phyloP scores from a whole-genome alignment of 371 early-diverging fungal species.

The Racocetra persica region DNA sequence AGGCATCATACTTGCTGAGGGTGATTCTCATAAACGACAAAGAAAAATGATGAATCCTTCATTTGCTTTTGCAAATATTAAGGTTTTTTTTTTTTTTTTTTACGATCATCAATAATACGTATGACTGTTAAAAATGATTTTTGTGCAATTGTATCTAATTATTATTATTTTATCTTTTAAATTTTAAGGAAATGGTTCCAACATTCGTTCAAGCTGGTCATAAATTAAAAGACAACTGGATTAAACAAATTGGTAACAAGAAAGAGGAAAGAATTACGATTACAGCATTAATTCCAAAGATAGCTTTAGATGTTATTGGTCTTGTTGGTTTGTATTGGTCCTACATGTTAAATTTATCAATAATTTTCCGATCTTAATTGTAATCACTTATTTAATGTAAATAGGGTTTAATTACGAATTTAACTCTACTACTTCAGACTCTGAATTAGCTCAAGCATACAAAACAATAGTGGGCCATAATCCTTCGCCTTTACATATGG shows the following conservation, averaged over 20 bases:
- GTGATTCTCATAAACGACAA: constrained; percentile 65
- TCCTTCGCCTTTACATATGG: background rate
- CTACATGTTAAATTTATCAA: background rate
- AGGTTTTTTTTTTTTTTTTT: constrained; percentile 42
- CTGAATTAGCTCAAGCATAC: constrained; percentile 28
- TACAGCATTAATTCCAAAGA: constrained; percentile 51
- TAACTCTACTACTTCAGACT: background rate
- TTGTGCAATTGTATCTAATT: too few relatives aligned
- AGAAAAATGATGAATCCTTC: constrained; percentile 75
- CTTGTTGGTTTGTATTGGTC: constrained; percentile 45
- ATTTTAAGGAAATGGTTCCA: constrained; percentile 53
- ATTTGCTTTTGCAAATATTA: constrained; percentile 46
- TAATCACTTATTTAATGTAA: constrained; percentile 29
- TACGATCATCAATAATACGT: constrained; percentile 51
- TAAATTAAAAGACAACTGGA: constrained; percentile 53
- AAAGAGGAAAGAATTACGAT: constrained; percentile 49
- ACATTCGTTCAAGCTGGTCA: constrained; percentile 52
- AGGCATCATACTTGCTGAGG: constrained; percentile 67
- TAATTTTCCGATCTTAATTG: background rate
- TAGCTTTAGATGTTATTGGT: constrained; percentile 58
- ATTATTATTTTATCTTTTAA: too few relatives aligned
- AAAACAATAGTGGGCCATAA: background rate
- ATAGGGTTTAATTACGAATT: background rate
- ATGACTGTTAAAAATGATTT: too few relatives aligned
- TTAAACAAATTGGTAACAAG: constrained; percentile 33